A percentile compares a stretch with the other conserved stretches of the same genome.
phyloP scores from a whole-genome alignment of 139 green algal species.

The Chlorella sorokiniana region DNA sequence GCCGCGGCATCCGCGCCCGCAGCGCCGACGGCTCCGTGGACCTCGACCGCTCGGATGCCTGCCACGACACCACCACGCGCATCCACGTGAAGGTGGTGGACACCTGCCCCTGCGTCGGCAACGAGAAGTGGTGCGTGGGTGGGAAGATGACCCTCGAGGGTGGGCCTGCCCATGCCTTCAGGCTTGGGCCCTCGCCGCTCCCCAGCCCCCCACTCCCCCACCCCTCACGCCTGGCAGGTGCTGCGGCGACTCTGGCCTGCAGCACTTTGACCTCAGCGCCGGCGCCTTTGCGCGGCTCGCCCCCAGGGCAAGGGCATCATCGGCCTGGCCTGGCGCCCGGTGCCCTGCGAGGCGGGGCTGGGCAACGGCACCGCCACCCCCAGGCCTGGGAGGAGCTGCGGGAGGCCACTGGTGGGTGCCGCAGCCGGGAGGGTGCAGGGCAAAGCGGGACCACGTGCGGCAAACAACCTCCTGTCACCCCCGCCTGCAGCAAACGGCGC shows the following conservation, averaged over 20 bases:
- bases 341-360: conserved; percentile 11
- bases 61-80: conserved; percentile 18
- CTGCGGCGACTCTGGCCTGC: conserved; percentile 30
- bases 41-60: conserved; percentile 30
- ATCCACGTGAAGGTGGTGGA: conserved; percentile 41
- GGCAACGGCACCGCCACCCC: neutral
- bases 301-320: conserved; percentile 44
- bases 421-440: neutral
- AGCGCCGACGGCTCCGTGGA: conserved; percentile 28
- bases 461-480: neutral
- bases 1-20: conserved; percentile 27
- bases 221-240: too few relatives aligned
- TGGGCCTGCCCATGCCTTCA: neutral
- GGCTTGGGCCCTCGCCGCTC: neutral
- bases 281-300: neutral
- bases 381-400: neutral
- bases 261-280: conserved; percentile 28
- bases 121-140: conserved; percentile 38
- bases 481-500: conserved; percentile 3
- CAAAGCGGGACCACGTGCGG: too few relatives aligned
- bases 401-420: neutral
- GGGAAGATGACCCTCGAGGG: neutral
- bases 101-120: conserved; percentile 36
- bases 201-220: too few relatives aligned
- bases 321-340: conserved; percentile 29